phyloP scores from a whole-genome alignment of 73 alveolate genomes.

The Symbiodinium natans region DNA sequence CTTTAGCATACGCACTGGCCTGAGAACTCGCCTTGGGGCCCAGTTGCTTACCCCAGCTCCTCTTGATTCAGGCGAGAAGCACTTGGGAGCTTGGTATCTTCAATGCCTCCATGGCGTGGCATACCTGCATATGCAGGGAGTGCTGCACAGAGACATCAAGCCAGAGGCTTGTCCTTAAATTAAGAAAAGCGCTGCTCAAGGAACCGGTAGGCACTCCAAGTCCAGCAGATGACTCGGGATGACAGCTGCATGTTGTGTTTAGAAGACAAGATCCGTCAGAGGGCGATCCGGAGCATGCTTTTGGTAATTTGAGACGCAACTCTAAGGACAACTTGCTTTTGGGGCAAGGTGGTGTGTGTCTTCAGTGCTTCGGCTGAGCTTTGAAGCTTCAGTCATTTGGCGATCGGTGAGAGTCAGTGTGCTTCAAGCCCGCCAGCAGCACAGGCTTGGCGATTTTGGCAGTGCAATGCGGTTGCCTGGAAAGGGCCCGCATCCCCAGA shows the following conservation, averaged over 20 bases:
- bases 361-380: constrained; percentile 16
- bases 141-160: constrained; percentile 77
- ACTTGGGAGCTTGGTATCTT: constrained; percentile 81
- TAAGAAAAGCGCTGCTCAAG: not conserved
- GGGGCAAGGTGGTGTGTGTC: constrained; percentile 69
- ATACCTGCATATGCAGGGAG: constrained; percentile 51
- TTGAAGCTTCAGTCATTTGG: too few relatives aligned
- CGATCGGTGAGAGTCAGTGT: too few relatives aligned
- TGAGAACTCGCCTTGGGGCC: not conserved
- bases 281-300: too few relatives aligned
- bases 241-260: too few relatives aligned
- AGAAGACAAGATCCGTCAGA: too few relatives aligned
- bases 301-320: not conserved
- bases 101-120: constrained; percentile 72
- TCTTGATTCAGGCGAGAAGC: constrained; percentile 31
- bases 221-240: too few relatives aligned
- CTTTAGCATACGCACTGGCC: not conserved
- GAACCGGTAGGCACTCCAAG: too few relatives aligned
- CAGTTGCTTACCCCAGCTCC: too few relatives aligned
- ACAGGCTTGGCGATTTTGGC: constrained; percentile 63
- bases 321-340: constrained; percentile 77
- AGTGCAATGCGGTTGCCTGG: constrained; percentile 77
- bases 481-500: constrained; percentile 8
- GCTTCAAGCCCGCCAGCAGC: not conserved
- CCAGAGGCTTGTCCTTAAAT: constrained; percentile 26